A percentile compares a stretch with the other conserved stretches of the same genome.
Conservation (phyloP, 371 early-diverging fungal species). For the Mucor velutinosus region DNA sequence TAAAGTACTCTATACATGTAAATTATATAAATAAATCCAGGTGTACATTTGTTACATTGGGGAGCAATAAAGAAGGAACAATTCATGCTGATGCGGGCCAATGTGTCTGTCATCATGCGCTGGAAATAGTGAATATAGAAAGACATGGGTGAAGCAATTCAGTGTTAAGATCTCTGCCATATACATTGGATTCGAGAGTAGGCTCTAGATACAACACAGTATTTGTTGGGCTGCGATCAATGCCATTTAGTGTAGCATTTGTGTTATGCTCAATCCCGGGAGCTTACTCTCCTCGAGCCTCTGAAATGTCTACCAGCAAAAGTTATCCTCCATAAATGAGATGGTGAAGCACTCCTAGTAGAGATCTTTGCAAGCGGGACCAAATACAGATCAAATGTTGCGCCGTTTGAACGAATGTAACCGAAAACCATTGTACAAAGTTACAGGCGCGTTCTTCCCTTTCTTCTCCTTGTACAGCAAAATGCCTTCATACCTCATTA, state of each 20-base stretch:
- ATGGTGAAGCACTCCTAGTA: not conserved
- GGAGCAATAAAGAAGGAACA: not conserved
- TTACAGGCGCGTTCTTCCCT: not conserved
- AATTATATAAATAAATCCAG: not conserved
- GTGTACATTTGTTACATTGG: not conserved
- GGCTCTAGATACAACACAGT: not conserved
- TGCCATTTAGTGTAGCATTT: not conserved
- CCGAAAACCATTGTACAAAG: not conserved
- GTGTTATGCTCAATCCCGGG: not conserved
- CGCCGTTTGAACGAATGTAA: not conserved
- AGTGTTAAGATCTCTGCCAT: not conserved
- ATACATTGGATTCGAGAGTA: not conserved
- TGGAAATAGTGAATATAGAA: not conserved
- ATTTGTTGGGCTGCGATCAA: not conserved
- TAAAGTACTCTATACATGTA: conserved; percentile 7
- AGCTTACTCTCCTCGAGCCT: not conserved
- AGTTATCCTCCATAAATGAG: not conserved
- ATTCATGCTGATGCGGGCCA: not conserved
- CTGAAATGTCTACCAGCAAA: not conserved
- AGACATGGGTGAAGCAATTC: not conserved
- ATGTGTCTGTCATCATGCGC: not conserved
- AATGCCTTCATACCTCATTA: conserved; percentile 68
- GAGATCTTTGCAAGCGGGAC: not conserved
- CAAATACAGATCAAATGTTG: conserved; percentile 1
- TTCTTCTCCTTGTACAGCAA: not conserved